These are phyloP conservation scores for Fonsecaea multimorphosa DNA, from an alignment of 2,329 filamentous ascomycete species.

Conservation along the genomic window DNA sequence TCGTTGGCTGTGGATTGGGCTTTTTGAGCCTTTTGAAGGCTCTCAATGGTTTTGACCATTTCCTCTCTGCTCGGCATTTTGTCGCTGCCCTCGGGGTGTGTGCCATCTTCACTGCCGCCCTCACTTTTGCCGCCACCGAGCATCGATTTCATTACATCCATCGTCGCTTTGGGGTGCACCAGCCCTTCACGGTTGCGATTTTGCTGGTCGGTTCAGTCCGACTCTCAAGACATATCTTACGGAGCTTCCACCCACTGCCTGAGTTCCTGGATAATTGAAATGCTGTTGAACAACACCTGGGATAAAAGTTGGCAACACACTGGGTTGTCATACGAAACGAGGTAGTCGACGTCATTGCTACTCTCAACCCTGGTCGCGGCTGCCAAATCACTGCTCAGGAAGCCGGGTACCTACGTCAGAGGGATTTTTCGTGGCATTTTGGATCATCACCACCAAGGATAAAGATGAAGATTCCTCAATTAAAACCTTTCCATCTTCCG, in stretches of 20 bases:
- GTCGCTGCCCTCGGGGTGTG: neutral
- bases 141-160: conserved; percentile 16
- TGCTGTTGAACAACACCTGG: neutral
- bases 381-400: neutral
- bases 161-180: neutral
- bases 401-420: neutral
- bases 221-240: neutral
- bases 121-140: conserved; percentile 7
- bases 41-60: conserved; percentile 30
- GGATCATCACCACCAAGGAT: neutral
- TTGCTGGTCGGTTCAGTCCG: neutral
- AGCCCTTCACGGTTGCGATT: neutral
- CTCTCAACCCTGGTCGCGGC: neutral
- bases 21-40: conserved; percentile 31
- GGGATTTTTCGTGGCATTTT: neutral
- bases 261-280: neutral
- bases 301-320: neutral
- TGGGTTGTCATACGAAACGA: neutral
- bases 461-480: neutral
- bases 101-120: neutral
- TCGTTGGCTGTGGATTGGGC: conserved; percentile 31
- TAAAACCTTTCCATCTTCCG: neutral
- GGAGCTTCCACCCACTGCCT: neutral
- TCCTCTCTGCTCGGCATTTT: conserved; percentile 24
- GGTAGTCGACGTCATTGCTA: neutral